Evolutionary conservation across 164 flowering plant genomes (phyloP).

Genomic region (Brasenia schreberi): DNA sequence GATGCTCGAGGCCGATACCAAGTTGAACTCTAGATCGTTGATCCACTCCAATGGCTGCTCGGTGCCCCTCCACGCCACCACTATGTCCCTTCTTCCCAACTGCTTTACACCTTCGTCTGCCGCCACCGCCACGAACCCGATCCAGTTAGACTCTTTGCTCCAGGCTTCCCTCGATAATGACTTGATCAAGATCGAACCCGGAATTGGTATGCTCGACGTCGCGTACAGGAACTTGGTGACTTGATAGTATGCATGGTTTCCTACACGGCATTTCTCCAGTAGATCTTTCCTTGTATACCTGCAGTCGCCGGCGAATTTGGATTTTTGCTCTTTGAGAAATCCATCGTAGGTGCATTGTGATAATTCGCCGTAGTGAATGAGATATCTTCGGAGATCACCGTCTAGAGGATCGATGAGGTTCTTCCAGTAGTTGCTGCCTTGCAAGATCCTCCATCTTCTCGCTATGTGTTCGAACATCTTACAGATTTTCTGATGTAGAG

Average conservation of each 20-base stretch:
- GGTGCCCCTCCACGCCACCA: conserved; percentile 42
- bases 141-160: conserved; percentile 36
- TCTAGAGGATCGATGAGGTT: conserved; percentile 45
- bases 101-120: conserved; percentile 32
- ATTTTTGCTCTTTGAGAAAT: conserved; percentile 23
- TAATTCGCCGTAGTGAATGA: conserved; percentile 36
- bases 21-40: conserved; percentile 19
- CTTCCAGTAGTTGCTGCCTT: conserved; percentile 43
- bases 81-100: conserved; percentile 36
- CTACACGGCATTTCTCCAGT: conserved; percentile 18
- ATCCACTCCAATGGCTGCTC: conserved; percentile 23
- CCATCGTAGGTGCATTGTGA: conserved; percentile 28
- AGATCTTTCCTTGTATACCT: conserved; percentile 17
- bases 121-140: conserved; percentile 49
- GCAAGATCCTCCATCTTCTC: conserved; percentile 31
- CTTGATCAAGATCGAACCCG: conserved; percentile 23
- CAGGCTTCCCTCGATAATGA: conserved; percentile 31
- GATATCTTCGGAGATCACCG: conserved; percentile 33
- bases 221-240: conserved; percentile 36
- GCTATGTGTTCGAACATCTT: conserved; percentile 8
- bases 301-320: conserved; percentile 29
- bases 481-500: too few species aligned
- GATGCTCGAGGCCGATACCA: conserved; percentile 20
- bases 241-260: conserved; percentile 15
- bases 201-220: conserved; percentile 18